These are phyloP conservation scores for Hypoxylon trugodes DNA, from an alignment of 495 filamentous ascomycete species.

Conservation along the genomic window DNA sequence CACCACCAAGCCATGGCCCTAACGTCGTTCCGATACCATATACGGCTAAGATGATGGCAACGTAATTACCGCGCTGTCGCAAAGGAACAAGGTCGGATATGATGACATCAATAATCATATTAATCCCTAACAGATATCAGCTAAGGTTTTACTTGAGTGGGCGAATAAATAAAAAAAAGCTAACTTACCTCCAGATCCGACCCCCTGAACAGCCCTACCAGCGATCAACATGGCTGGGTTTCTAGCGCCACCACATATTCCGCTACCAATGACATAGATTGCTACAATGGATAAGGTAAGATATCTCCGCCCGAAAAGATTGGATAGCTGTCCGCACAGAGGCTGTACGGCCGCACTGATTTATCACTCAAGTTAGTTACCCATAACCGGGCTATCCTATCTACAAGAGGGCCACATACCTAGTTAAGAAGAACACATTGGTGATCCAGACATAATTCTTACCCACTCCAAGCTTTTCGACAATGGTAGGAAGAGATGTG, in stretches of 20 bases:
- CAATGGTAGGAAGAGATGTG: constrained; percentile 57
- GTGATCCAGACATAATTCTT: constrained; percentile 65
- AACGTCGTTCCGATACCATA: constrained; percentile 79
- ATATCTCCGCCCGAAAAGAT: constrained; percentile 60
- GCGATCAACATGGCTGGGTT: constrained; percentile 69
- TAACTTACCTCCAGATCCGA: constrained; percentile 76
- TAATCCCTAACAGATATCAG: constrained; percentile 24
- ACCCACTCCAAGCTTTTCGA: constrained; percentile 34
- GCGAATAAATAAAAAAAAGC: not conserved
- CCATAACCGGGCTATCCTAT: constrained; percentile 37
- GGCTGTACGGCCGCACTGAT: constrained; percentile 39
- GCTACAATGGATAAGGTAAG: constrained; percentile 53
- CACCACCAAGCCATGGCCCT: constrained; percentile 78
- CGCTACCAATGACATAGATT: constrained; percentile 55
- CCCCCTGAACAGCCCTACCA: constrained; percentile 80
- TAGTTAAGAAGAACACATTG: constrained; percentile 73
- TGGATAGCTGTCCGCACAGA: constrained; percentile 54
- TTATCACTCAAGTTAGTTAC: not conserved
- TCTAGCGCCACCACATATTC: constrained; percentile 49
- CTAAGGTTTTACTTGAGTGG: not conserved
- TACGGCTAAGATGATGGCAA: constrained; percentile 66
- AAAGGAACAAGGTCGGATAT: constrained; percentile 78
- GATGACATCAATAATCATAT: constrained; percentile 50
- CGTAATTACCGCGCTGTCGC: constrained; percentile 67
- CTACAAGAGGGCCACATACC: constrained; percentile 51